Evolutionary conservation across 2,329 filamentous ascomycete genomes (phyloP).

Genomic region (Ascochyta lentis): DNA sequence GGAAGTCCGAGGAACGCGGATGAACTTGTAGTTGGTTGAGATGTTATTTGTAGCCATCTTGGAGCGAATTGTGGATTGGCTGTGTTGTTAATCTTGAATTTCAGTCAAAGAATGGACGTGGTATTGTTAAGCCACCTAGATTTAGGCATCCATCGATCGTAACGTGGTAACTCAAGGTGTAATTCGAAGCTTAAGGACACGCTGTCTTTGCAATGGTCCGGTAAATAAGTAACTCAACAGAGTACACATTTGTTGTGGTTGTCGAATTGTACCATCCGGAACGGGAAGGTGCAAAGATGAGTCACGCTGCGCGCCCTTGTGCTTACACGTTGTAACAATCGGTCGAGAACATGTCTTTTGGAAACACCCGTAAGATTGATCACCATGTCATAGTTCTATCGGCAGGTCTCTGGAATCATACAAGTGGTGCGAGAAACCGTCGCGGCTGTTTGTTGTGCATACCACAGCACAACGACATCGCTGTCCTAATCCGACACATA

Average conservation of each 20-base stretch:
- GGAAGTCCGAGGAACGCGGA: constrained; percentile 20
- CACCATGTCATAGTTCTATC: not conserved
- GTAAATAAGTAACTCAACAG: not conserved
- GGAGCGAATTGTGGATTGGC: not conserved
- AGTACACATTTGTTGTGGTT: not conserved
- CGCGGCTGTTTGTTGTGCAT: not conserved
- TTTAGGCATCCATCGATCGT: not conserved
- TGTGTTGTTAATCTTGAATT: not conserved
- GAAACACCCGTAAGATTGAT: not conserved
- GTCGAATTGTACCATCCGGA: not conserved
- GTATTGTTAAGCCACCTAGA: not conserved
- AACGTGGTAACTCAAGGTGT: not conserved
- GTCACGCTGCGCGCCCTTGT: not conserved
- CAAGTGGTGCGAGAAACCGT: not conserved
- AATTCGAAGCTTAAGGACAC: not conserved
- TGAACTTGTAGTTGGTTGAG: constrained; percentile 14
- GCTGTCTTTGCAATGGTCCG: not conserved
- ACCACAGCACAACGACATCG: not conserved
- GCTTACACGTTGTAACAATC: not conserved
- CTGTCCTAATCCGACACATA: not conserved
- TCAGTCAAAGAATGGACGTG: not conserved
- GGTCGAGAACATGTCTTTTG: not conserved
- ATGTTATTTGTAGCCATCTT: not conserved
- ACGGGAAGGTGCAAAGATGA: not conserved
- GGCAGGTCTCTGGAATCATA: too few relatives aligned